phyloP scores from a whole-genome alignment of 805 yeast species.

The Debaryomyces tyrocola region DNA sequence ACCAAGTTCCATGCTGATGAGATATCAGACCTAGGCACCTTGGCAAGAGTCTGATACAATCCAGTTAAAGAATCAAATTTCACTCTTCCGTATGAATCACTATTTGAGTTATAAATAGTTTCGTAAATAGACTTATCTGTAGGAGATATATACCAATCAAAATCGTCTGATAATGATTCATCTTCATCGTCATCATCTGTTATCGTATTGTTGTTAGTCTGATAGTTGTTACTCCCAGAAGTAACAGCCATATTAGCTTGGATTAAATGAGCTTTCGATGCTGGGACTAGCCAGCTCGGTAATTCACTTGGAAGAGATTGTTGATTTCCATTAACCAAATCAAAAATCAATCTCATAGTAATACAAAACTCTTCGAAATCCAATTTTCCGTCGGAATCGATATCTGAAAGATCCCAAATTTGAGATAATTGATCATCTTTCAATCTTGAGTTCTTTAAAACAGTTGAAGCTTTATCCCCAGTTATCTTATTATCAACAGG shows the following conservation, averaged over 20 bases:
- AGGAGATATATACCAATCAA: slow-evolving; percentile 97
- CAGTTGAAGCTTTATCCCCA: slow-evolving; percentile 83
- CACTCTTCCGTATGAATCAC: slow-evolving; percentile 79
- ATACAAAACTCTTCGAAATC: slow-evolving; percentile 98
- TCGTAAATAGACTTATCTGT: slow-evolving; percentile 78
- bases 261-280: slow-evolving; percentile 79
- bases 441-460: slow-evolving; percentile 85
- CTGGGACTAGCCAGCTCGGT: slow-evolving; percentile 93
- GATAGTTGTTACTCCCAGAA: slow-evolving; percentile 14
- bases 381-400: slow-evolving; percentile 85
- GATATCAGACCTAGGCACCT: slow-evolving; percentile 81
- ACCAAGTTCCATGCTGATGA: slow-evolving; percentile 93
- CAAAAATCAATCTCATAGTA: slow-evolving; percentile 94
- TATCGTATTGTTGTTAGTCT: slow-evolving; percentile 4
- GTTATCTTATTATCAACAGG: slow-evolving; percentile 78
- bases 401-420: slow-evolving; percentile 91
- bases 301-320: slow-evolving; percentile 62
- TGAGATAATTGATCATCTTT: slow-evolving; percentile 73
- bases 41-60: slow-evolving; percentile 64
- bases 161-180: slow-evolving; percentile 58
- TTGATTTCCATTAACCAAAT: slow-evolving; percentile 72
- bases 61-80: slow-evolving; percentile 69
- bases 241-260: slow-evolving; percentile 77
- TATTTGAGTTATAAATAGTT: slow-evolving; percentile 67
- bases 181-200: slow-evolving; percentile 62